phyloP scores from a whole-genome alignment of 1,139 yeast species.

The Blastobotrys capitulatus region DNA sequence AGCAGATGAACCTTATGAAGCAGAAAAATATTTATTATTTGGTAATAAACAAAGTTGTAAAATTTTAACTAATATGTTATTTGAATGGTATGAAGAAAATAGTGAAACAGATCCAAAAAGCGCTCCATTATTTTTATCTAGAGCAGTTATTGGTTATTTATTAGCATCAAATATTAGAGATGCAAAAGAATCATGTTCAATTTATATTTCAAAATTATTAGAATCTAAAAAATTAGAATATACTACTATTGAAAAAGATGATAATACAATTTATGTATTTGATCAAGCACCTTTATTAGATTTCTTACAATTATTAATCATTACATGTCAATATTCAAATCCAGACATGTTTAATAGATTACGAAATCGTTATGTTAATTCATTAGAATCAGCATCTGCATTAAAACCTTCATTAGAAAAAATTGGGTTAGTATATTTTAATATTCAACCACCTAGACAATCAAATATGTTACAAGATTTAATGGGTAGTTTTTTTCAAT shows the following conservation, averaged over 20 bases:
- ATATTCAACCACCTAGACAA: constrained; percentile 51
- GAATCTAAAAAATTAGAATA: constrained; percentile 10
- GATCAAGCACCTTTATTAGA: constrained; percentile 44
- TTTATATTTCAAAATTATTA: constrained; percentile 37
- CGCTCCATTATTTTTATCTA: constrained; percentile 49
- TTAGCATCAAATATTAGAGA: constrained; percentile 58
- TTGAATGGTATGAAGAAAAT: constrained; percentile 47
- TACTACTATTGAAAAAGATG: constrained; percentile 12
- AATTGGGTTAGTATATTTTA: constrained; percentile 51
- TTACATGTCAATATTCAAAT: constrained; percentile 54
- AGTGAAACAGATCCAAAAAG: constrained; percentile 30
- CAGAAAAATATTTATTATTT: constrained; percentile 56
- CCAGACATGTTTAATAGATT: constrained; percentile 49
- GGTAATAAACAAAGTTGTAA: constrained; percentile 61
- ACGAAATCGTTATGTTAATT: constrained; percentile 48
- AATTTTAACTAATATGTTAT: constrained; percentile 49
- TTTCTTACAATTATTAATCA: constrained; percentile 62
- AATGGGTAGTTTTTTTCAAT: constrained; percentile 69
- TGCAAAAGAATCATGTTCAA: constrained; percentile 42
- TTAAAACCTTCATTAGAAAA: constrained; percentile 27
- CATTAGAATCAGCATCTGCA: constrained; percentile 40
- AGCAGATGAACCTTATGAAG: constrained; percentile 40
- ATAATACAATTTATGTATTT: constrained; percentile 26
- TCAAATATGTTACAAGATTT: constrained; percentile 72
- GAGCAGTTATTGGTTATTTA: constrained; percentile 68